These are phyloP conservation scores for Pseudopyricularia javanii DNA, from an alignment of 2,329 filamentous ascomycete genomes.

Conservation along the genomic window DNA sequence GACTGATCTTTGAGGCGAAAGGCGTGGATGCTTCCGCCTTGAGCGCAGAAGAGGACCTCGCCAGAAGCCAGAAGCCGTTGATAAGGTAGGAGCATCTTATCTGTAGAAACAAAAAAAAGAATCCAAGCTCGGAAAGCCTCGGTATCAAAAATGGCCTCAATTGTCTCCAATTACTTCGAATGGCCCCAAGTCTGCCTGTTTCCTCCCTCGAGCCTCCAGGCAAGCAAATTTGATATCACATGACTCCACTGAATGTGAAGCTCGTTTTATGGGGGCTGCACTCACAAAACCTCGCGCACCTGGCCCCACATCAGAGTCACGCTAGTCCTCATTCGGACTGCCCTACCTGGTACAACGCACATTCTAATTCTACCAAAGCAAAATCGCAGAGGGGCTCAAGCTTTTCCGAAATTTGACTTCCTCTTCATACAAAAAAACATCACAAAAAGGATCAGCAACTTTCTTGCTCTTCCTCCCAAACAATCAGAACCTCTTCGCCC, in stretches of 20 bases:
- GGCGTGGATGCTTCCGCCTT: slow-evolving; percentile 58
- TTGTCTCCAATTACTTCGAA: background rate
- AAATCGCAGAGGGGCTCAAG: background rate
- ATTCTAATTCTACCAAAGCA: background rate
- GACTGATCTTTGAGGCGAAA: slow-evolving; percentile 47
- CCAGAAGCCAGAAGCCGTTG: slow-evolving; percentile 46
- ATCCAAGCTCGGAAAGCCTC: background rate
- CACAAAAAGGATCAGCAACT: slow-evolving; percentile 4
- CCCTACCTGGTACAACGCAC: background rate
- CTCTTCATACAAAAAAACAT: background rate
- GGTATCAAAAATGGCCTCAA: too few relatives aligned
- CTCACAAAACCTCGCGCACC: background rate
- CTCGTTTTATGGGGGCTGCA: background rate
- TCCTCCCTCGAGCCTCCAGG: background rate
- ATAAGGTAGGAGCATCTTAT: slow-evolving; percentile 45
- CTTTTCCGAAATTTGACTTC: background rate
- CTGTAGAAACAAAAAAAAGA: background rate
- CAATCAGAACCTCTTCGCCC: slow-evolving; percentile 41
- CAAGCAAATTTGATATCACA: slow-evolving; percentile 6
- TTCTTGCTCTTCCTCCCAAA: slow-evolving; percentile 1
- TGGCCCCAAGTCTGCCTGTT: background rate
- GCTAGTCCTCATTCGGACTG: background rate
- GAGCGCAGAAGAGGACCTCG: slow-evolving; percentile 57
- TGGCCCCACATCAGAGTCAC: background rate
- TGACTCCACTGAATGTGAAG: background rate